These are phyloP conservation scores for Ophiocordyceps camponoti-saundersi DNA, from an alignment of 2,329 filamentous ascomycete species.

Conservation along the genomic window DNA sequence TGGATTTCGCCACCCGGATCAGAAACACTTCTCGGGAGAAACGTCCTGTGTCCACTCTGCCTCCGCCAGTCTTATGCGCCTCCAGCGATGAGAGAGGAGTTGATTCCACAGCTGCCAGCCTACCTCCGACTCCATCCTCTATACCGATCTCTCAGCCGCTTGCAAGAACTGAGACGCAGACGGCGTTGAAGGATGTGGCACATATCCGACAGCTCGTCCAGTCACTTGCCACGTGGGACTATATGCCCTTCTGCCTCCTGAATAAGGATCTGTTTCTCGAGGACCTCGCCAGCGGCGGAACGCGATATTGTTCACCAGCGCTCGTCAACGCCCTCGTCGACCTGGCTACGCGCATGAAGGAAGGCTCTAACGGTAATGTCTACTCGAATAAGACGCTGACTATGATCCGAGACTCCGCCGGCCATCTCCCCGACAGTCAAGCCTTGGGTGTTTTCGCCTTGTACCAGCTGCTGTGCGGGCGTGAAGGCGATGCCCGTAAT, in stretches of 20 bases:
- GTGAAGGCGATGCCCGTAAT: conserved; percentile 1
- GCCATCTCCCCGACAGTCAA: conserved; percentile 3
- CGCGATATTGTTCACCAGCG: conserved; percentile 3
- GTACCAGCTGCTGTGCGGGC: conserved; percentile 2
- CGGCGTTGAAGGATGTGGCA: conserved; percentile 1
- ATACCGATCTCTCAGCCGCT: neutral
- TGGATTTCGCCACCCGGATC: too few species aligned
- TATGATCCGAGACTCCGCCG: neutral
- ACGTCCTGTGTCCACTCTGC: too few species aligned
- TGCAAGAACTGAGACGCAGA: neutral
- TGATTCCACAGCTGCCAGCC: too few species aligned
- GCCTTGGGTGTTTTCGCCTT: conserved; percentile 3
- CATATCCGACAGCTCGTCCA: conserved; percentile 3
- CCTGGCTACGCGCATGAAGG: neutral
- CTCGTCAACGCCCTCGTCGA: conserved; percentile 4
- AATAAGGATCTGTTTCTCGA: neutral
- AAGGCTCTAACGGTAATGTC: neutral
- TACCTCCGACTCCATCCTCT: neutral
- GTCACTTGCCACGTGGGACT: conserved; percentile 2
- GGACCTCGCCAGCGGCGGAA: conserved; percentile 1
- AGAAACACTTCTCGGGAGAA: too few species aligned
- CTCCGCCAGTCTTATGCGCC: too few species aligned
- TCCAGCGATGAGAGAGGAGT: too few species aligned
- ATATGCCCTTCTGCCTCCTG: conserved; percentile 2
- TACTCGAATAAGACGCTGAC: neutral